Evolutionary conservation across 331 rosid genomes (phyloP), one percentile per base, ranked within the genome.

Genomic region (Malus hybrid): DNA sequence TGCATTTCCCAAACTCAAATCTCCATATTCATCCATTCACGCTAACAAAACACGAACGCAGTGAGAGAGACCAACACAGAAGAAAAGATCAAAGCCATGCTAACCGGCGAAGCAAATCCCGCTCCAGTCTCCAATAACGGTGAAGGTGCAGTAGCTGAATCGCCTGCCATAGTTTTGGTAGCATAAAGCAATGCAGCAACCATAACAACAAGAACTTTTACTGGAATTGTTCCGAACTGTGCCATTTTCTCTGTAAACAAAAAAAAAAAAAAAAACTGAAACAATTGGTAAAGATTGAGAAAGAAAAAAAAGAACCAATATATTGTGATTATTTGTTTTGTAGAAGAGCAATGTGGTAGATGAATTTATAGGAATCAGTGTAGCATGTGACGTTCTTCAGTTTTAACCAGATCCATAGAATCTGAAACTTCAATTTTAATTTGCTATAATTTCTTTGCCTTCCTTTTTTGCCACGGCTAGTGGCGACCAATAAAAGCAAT

Each of bases 81-180:
- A 64, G 67, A 83, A 63, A 48, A 71, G 24, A 60, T 69, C 70
- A 80, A 63, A 32, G 72, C 76, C 74, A 67, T 72, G 29, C 90
- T 80, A 69, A 87, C 72, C 66, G 73, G 72, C 62, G 78, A 65
- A 82, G 85, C 50, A 79, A 72, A 79, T 24, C 88, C 91, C 20
- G 59, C 70, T 69, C 94, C 94, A 46, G 94, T 67, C 34, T 76
- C 84, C 79, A 82, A 22, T 59, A 75, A 83, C 0, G 91, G 76
- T 11, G 88, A 46, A 9, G 94, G 94, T 50, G 94, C 81, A 1
- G 72, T 78, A 33, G 3, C 85, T 48, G 81, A 73, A 28, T 68
- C 82, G 63, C 74, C 83, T 29, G 88, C 90, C 84, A 79, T 60
- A 70, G 46, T 71, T 3, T 77, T 65, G 29, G 78, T 72, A 76